Evolutionary conservation across 2,329 filamentous ascomycete species (phyloP).

Genomic region (Cladorrhinum sp.): DNA sequence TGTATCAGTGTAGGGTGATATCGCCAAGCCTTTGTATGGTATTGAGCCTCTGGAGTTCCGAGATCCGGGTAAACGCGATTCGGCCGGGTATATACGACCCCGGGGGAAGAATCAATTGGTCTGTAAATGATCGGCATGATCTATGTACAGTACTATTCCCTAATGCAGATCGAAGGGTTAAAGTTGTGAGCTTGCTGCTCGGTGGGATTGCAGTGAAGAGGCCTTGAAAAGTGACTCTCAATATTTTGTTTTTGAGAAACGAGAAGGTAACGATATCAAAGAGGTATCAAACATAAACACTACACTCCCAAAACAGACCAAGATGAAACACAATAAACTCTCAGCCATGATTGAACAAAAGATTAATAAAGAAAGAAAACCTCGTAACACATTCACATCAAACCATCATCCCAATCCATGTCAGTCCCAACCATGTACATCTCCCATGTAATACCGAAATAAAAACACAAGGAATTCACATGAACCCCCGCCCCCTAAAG

Average conservation of each 20-base stretch:
- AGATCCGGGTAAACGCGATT: slow-evolving; percentile 14
- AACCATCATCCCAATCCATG: no score
- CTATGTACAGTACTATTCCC: neutral
- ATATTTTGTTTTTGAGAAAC: no score
- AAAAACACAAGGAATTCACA: neutral
- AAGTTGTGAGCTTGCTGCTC: neutral
- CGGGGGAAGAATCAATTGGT: neutral
- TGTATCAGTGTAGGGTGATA: slow-evolving; percentile 7
- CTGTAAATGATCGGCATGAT: neutral
- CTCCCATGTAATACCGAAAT: no score
- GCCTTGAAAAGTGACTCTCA: no score
- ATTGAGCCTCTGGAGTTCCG: neutral
- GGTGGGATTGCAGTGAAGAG: neutral
- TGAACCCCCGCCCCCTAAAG: slow-evolving; percentile 28
- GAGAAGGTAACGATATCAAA: no score
- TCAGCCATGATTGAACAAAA: no score
- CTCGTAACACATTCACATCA: no score
- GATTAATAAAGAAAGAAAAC: no score
- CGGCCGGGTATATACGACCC: slow-evolving; percentile 5
- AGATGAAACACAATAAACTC: no score
- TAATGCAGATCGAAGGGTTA: neutral
- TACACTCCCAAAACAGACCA: no score
- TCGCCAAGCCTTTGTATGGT: slow-evolving; percentile 9
- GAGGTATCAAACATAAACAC: no score
- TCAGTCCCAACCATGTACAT: no score